Evolutionary conservation across 2,329 filamentous ascomycete species (phyloP), one percentile per base, ranked within the genome.

Genomic region (Fusarium sp.): DNA sequence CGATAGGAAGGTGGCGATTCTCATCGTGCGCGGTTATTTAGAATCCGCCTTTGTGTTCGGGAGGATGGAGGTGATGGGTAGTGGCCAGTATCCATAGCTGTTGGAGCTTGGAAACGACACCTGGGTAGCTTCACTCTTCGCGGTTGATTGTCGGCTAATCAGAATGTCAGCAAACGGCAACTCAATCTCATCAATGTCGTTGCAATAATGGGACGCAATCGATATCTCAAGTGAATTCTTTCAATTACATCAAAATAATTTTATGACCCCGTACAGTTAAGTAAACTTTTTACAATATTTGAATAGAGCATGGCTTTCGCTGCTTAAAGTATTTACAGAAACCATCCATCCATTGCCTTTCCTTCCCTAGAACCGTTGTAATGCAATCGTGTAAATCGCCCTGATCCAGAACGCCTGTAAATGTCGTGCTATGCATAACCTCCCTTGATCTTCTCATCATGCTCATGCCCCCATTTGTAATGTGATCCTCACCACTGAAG

Each of bases 1-100:
- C 28, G 81, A 78, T 48, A 85, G 46, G 39, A 85, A 48, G 16
- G 79, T 75, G 19, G 79, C 65, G 66, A 80, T 69, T 71, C 79
- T 83, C 85, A 86, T 87, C 42, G 28, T 74, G 59, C 57, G 44
- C 21, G 21, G 45, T 13, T 43, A 28, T 16, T 43, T 31, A 30
- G 23, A 46, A 39, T 44, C 44, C 42, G 26, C 30, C 28, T 53
- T 37, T 25, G 23, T 28, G 43, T 51, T 54, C 25, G 31, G 23
- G 37, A 26, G 44, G 41, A 46, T 62, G 55, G 25, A 23, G 49
- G 30, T 46, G 51, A 63, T 58, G 62, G 23, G 44, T 49, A 44
- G 30, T 39, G 23, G 39, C 49, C 25, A 30, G 56, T 44, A 10
- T 37, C 34, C 34, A 48, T 30, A 59, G 50, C 65, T 63, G 42